These are phyloP conservation scores for Tetraselmis chui DNA, from an alignment of 139 green algal species.

Conservation along the genomic window DNA sequence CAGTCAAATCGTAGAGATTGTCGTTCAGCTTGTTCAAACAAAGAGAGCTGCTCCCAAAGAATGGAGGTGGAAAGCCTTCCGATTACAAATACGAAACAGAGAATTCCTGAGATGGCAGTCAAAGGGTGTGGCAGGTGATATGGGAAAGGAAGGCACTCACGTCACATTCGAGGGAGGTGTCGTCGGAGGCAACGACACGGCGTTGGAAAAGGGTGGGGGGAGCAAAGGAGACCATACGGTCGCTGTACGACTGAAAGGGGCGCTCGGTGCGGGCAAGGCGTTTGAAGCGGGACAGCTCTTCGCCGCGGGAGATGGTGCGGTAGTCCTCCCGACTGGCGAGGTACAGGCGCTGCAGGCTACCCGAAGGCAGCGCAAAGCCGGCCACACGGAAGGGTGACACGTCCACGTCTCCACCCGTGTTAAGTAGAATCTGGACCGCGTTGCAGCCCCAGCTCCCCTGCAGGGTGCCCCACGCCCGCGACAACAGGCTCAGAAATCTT, in stretches of 20 bases:
- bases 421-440: neutral
- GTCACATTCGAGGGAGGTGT: neutral
- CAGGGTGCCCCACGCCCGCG: no score
- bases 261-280: neutral
- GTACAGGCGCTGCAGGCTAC: neutral
- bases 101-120: no score
- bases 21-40: no score
- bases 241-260: neutral
- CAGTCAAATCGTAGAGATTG: no score
- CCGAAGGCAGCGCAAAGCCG: neutral
- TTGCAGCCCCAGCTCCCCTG: neutral
- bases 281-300: neutral
- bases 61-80: no score
- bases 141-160: no score
- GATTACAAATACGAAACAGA: no score
- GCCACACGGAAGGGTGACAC: neutral
- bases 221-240: neutral
- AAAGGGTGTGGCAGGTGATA: no score
- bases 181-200: neutral
- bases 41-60: no score
- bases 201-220: neutral
- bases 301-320: neutral
- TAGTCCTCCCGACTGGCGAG: neutral
- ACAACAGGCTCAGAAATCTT: no score
- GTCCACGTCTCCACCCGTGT: neutral